Conservation (phyloP, 2,329 filamentous ascomycete genomes). For the Calycina herbarum region DNA sequence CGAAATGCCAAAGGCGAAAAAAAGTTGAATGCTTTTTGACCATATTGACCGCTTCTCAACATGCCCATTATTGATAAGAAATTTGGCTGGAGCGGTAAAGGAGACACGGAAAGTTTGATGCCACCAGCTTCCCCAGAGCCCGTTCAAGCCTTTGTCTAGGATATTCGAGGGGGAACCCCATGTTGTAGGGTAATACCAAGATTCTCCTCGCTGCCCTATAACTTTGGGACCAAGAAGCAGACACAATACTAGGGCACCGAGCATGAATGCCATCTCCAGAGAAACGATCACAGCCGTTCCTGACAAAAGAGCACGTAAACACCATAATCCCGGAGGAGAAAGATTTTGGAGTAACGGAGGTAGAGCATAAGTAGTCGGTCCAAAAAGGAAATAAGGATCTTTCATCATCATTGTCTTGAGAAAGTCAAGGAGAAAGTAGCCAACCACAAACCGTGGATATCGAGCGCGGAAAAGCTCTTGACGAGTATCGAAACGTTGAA, state of each 20-base stretch:
- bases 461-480: constrained; percentile 47
- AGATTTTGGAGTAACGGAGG: constrained; percentile 47
- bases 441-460: constrained; percentile 48
- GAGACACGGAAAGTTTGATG: constrained; percentile 83
- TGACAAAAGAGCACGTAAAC: constrained; percentile 58
- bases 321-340: constrained; percentile 47
- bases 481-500: constrained; percentile 45
- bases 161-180: constrained; percentile 57
- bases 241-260: constrained; percentile 59
- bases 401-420: constrained; percentile 67
- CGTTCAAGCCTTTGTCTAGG: constrained; percentile 69
- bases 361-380: constrained; percentile 45
- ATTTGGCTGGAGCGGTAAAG: constrained; percentile 61
- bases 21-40: constrained; percentile 39
- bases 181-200: constrained; percentile 61
- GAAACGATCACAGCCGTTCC: constrained; percentile 58
- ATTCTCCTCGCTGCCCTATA: constrained; percentile 53
- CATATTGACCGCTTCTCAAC: constrained; percentile 39
- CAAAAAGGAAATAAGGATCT: constrained; percentile 75
- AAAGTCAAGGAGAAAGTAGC: constrained; percentile 69
- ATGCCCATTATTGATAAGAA: constrained; percentile 45
- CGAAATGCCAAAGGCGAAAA: constrained; percentile 64
- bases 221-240: constrained; percentile 50
- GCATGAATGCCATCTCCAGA: constrained; percentile 59
- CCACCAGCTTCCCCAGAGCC: constrained; percentile 87